Percentiles rank a stretch among this genome's conserved stretches.
These are phyloP conservation scores for Myochromella boudieri DNA, from an alignment of 768 basidiomycete genomes.

Conservation along the genomic window DNA sequence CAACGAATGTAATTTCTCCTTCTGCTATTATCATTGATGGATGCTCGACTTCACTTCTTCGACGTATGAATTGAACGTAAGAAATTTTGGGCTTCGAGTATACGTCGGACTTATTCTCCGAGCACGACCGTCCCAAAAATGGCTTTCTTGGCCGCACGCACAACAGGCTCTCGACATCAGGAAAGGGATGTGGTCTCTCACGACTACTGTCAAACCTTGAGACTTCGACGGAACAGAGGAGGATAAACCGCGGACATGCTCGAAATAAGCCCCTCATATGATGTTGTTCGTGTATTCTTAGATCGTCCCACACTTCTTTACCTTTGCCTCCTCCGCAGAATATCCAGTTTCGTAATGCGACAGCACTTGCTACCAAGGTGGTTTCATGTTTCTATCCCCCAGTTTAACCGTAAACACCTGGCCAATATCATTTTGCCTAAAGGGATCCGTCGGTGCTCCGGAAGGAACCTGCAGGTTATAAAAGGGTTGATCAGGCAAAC, in stretches of 20 bases:
- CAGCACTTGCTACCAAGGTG: background rate
- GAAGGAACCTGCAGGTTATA: too few species aligned
- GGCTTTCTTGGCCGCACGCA: constrained; percentile 5
- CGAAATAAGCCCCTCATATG: constrained; percentile 3
- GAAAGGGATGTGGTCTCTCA: constrained; percentile 14
- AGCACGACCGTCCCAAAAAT: background rate
- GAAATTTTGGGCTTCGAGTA: too few species aligned
- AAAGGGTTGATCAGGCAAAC: too few species aligned
- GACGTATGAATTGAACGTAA: too few species aligned
- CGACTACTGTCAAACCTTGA: constrained; percentile 3
- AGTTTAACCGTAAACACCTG: constrained; percentile 2
- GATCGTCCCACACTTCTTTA: background rate
- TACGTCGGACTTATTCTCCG: background rate
- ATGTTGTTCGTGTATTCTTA: constrained; percentile 8
- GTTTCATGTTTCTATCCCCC: constrained; percentile 1
- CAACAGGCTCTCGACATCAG: background rate
- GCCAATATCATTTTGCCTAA: constrained; percentile 1
- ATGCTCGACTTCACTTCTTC: too few species aligned
- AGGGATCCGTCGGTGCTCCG: constrained; percentile 7
- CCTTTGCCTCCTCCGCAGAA: background rate
- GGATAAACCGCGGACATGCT: constrained; percentile 19
- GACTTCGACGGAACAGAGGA: constrained; percentile 12
- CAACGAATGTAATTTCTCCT: too few species aligned
- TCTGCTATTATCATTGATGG: too few species aligned
- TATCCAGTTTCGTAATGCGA: background rate